These are phyloP conservation scores for Coniosporium tulheliwenetii DNA, from an alignment of 2,329 filamentous ascomycete species.

Conservation along the genomic window DNA sequence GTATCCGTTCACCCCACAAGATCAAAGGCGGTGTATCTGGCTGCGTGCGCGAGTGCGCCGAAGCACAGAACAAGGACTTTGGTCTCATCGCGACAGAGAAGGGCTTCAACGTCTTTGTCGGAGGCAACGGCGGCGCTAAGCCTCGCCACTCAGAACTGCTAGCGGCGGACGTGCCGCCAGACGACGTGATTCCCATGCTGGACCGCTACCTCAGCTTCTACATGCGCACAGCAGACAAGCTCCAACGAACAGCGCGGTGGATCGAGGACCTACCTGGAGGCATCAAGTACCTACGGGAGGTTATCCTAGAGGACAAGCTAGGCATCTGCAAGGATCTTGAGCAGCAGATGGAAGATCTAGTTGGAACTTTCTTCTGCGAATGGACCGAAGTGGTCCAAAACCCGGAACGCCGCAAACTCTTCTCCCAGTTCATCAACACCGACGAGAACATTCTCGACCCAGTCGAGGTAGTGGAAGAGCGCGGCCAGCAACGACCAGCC, in stretches of 20 bases:
- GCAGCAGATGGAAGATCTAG: slow-evolving; percentile 73
- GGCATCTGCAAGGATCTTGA: slow-evolving; percentile 76
- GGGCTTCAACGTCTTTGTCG: slow-evolving; percentile 86
- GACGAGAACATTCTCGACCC: slow-evolving; percentile 43
- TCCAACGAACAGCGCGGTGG: slow-evolving; percentile 81
- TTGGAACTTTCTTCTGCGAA: slow-evolving; percentile 76
- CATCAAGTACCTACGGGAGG: slow-evolving; percentile 66
- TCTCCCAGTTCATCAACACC: slow-evolving; percentile 76
- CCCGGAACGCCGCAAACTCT: slow-evolving; percentile 51
- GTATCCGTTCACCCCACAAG: slow-evolving; percentile 77
- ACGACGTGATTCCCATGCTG: slow-evolving; percentile 68
- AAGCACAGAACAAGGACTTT: slow-evolving; percentile 88
- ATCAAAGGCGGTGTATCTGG: slow-evolving; percentile 82
- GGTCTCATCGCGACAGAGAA: slow-evolving; percentile 85
- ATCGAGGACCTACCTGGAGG: slow-evolving; percentile 72
- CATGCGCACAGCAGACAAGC: slow-evolving; percentile 79
- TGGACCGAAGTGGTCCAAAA: slow-evolving; percentile 71
- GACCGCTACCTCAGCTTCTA: slow-evolving; percentile 90
- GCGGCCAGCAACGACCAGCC: slow-evolving; percentile 57
- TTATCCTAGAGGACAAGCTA: slow-evolving; percentile 72
- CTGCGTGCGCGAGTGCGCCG: slow-evolving; percentile 83
- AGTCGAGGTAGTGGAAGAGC: slow-evolving; percentile 56
- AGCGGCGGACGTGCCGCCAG: slow-evolving; percentile 70
- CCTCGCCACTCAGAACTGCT: slow-evolving; percentile 70
- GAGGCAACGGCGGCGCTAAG: slow-evolving; percentile 76